Base-by-base conservation (phyloP, 2,329 filamentous ascomycete species). In the Paecilomyces formosus region DNA sequence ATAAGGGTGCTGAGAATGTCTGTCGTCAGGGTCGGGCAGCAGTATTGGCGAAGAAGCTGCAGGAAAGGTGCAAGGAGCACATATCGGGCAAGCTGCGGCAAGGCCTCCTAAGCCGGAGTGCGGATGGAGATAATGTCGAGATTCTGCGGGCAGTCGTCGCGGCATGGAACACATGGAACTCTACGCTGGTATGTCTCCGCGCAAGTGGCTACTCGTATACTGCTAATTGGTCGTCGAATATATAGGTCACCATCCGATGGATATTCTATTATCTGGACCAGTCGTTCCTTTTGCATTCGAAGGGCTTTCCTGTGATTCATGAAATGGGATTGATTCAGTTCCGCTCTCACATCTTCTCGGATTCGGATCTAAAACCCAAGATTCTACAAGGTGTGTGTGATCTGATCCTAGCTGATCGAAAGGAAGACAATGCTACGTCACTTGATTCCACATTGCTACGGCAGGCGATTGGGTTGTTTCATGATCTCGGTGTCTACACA, bases 241-340 rank as follows among this genome's bases (percentile, higher is more conserved):
- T 39, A 55, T 65, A 92, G 86, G 83, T 86, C 63, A 86, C 87
- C 13, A 84, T 99, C 56, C 85, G 92, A 54, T 93, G 89, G 62
- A 88, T 95, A 45, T 97, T 97, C 75, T 96, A 92, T 76, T 99
- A 92, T 69, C 82, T 99, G 63, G 93, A 99, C 71, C 87, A 94
- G 62, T 90, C 92, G 1, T 97, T 92, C 69, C 81, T 99, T 7
- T 79, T 96, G 2, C 87, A 88, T 58, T 86, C 87, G 53, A 86
- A 87, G 64, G 85, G 88, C 22, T 76, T 82, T 35, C 81, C 82
- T 9, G 88, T 88, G 33, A 85, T 99, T 58, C 88, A 92, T 68
- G 90, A 96, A 68, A 86, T 96, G 78, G 85, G 88, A 4, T 85
- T 94, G 57, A 76, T 81, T 13, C 82, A 91, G 60, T 99, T 97